Base-by-base conservation (phyloP, 257 asterid species). In the Solanum gandarillasii region DNA sequence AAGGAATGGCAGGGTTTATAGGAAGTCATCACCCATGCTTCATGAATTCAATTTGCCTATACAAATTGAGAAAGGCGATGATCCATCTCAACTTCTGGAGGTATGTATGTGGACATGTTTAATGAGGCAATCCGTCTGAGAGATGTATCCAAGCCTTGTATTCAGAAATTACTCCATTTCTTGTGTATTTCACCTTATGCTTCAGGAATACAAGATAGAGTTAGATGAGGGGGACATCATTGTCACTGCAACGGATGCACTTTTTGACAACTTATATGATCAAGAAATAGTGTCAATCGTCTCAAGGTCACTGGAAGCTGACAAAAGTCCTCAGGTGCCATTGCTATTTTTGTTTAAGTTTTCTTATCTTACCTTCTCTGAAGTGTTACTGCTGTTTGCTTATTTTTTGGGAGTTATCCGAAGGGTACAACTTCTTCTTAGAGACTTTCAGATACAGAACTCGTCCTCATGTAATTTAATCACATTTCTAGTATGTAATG, bases 221-320 rank as follows among this genome's bases (percentile, higher is more conserved):
- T 86, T 97, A 31, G 95, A 92, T 39, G 98, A 97, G 82, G 96
- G 90, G 16, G 98, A 97, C 84, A 83, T 93, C 87, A 88, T 95
- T 85, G 88, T 97, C 68, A 87, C 88, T 52, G 98, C 96, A 43
- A 94, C 98, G 0, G 97, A 95, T 90, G 99, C 98, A 85, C 94
- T 95, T 85, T 91, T 94, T 73, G 98, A 95, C 93, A 97, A 97
- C 86, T 90, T 97, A 84, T 95, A 95, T 43, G 94, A 93, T 71
- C 93, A 92, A 91, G 99, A 93, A 88, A 93, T 95, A 55, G 90
- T 91, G 21, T 90, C 93, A 79, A 88, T 89, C 10, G 93, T 93
- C 91, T 81, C 89, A 60, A 91, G 92, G 74, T 93, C 92, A 31
- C 90, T 95, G 86, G 93, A 91, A 86, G 90, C 91, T 39, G 91